phyloP scores from a whole-genome alignment of 75 land plant species.

The Cryptomeria japonica region DNA sequence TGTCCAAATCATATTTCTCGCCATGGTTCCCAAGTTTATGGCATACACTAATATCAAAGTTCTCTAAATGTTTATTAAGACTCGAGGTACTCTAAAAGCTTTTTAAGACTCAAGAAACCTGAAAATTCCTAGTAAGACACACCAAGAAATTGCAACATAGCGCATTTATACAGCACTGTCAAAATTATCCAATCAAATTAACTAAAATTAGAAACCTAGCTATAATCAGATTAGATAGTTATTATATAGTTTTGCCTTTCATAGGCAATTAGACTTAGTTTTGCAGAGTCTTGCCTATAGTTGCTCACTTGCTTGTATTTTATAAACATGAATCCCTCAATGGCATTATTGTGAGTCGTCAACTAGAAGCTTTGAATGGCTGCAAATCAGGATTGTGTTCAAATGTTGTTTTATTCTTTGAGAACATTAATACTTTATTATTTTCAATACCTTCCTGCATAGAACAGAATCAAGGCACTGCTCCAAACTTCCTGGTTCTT shows the following conservation, averaged over 20 bases:
- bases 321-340: background rate
- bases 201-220: background rate
- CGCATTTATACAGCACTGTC: background rate
- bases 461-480: conserved; percentile 56
- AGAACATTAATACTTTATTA: background rate
- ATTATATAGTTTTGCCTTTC: background rate
- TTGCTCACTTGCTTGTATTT: background rate
- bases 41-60: background rate
- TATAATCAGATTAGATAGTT: background rate
- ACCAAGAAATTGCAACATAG: background rate
- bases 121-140: background rate
- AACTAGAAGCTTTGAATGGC: background rate
- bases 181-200: background rate
- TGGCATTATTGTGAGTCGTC: background rate
- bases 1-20: background rate
- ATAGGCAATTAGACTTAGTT: background rate
- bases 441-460: conserved; percentile 73
- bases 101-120: background rate
- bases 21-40: background rate
- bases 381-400: background rate
- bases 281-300: background rate
- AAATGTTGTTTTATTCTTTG: background rate
- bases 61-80: background rate
- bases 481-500: conserved; percentile 71
- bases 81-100: background rate